Percentiles rank a stretch among this genome's conserved stretches.
Evolutionary conservation across 192 early-diverging fungal genomes (phyloP).

Genomic region (Entomortierella chlamydospora): DNA sequence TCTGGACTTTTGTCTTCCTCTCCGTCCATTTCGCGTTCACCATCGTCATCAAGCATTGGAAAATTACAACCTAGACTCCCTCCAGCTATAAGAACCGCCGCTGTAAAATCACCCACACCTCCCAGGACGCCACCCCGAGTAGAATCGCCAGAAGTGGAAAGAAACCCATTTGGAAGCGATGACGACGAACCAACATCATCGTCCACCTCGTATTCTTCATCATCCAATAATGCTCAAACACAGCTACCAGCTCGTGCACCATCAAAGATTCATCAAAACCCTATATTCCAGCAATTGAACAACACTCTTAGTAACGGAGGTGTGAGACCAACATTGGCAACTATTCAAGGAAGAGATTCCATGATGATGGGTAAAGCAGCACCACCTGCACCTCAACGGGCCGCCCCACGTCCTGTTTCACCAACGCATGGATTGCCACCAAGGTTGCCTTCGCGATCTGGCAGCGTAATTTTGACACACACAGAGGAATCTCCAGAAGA

Average conservation of each 20-base stretch:
- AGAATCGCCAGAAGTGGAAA: slow-evolving; percentile 25
- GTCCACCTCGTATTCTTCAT: too few relatives aligned
- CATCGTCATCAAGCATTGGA: slow-evolving; percentile 2
- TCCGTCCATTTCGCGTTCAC: neutral
- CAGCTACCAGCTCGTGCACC: neutral
- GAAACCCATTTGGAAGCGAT: slow-evolving; percentile 49
- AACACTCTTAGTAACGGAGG: neutral
- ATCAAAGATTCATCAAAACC: slow-evolving; percentile 34
- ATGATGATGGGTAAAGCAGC: slow-evolving; percentile 8
- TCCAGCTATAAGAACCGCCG: slow-evolving; percentile 6
- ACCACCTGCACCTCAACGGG: slow-evolving; percentile 26
- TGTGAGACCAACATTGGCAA: neutral
- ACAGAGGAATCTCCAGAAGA: slow-evolving; percentile 42
- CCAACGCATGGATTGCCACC: slow-evolving; percentile 27
- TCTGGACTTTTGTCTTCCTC: neutral
- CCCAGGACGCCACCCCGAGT: slow-evolving; percentile 28
- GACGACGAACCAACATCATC: slow-evolving; percentile 29
- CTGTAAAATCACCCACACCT: slow-evolving; percentile 30
- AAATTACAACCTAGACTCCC: slow-evolving; percentile 18
- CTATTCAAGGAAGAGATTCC: slow-evolving; percentile 13
- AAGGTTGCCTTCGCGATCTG: slow-evolving; percentile 37
- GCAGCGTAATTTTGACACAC: slow-evolving; percentile 1
- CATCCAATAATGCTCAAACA: too few relatives aligned
- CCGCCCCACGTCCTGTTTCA: slow-evolving; percentile 41
- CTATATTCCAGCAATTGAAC: slow-evolving; percentile 37